Percentiles rank a stretch among this genome's conserved stretches.
Evolutionary conservation across 331 rosid species (phyloP).

Genomic region (Pyrus hybrid): DNA sequence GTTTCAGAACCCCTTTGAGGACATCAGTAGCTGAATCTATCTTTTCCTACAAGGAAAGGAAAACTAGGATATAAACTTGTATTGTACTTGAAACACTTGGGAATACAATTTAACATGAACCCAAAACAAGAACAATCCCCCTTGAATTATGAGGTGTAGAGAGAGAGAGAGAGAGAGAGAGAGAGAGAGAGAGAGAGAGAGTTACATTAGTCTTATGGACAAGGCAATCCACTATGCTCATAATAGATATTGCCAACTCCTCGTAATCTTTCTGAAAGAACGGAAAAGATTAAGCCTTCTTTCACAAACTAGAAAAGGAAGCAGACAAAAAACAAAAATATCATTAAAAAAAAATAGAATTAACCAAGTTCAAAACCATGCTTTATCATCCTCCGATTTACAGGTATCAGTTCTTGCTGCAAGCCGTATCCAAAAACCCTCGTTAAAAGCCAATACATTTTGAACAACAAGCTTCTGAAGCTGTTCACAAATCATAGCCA

Average conservation of each 20-base stretch:
- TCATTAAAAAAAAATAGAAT: neutral
- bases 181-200: slow-evolving; percentile 15
- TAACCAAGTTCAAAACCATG: slow-evolving; percentile 32
- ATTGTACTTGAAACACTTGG: neutral
- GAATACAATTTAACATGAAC: neutral
- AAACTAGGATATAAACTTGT: neutral
- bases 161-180: neutral
- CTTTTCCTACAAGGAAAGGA: slow-evolving; percentile 55
- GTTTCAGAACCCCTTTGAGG: slow-evolving; percentile 69
- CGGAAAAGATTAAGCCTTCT: slow-evolving; percentile 11
- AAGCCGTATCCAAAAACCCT: slow-evolving; percentile 79
- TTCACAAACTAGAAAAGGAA: slow-evolving; percentile 1
- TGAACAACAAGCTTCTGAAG: slow-evolving; percentile 79
- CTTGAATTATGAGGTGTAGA: neutral
- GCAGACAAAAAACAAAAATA: slow-evolving; percentile 4
- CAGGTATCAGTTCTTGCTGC: slow-evolving; percentile 88
- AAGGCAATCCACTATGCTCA: slow-evolving; percentile 68
- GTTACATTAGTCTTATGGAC: slow-evolving; percentile 80
- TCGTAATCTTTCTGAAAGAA: slow-evolving; percentile 79
- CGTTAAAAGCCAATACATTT: slow-evolving; percentile 80
- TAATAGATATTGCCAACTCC: slow-evolving; percentile 72
- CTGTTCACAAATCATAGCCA: slow-evolving; percentile 37
- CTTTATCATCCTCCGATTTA: slow-evolving; percentile 95
- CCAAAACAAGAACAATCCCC: neutral
- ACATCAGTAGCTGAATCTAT: slow-evolving; percentile 89